A percentile compares a stretch with the other conserved stretches of the same genome.
These are phyloP conservation scores for Botryotinia narcissicola DNA, from an alignment of 2,329 filamentous ascomycete species.

Conservation along the genomic window DNA sequence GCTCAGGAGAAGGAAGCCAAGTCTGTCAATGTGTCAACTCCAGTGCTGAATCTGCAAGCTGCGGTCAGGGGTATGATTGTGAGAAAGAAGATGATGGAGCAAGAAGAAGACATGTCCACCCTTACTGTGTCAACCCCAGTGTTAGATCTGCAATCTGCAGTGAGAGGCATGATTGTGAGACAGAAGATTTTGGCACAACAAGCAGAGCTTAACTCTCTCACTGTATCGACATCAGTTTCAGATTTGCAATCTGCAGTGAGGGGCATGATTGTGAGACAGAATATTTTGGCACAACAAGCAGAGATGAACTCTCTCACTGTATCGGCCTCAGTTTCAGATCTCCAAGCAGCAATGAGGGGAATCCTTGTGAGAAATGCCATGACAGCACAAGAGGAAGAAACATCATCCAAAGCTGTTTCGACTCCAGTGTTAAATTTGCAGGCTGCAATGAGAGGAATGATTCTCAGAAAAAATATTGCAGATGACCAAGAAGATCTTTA, in stretches of 20 bases:
- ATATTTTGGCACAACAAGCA: background rate
- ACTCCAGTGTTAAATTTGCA: slow-evolving; percentile 53
- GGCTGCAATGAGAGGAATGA: slow-evolving; percentile 28
- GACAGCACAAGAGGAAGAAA: slow-evolving; percentile 6
- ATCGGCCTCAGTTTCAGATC: slow-evolving; percentile 51
- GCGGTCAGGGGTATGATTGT: slow-evolving; percentile 43
- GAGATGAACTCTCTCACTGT: slow-evolving; percentile 37
- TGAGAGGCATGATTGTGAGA: slow-evolving; percentile 49
- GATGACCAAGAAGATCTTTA: slow-evolving; percentile 53
- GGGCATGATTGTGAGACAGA: slow-evolving; percentile 48
- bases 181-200: background rate
- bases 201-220: slow-evolving; percentile 17
- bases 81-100: slow-evolving; percentile 40
- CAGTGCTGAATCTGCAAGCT: slow-evolving; percentile 50
- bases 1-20: slow-evolving; percentile 56
- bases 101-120: background rate
- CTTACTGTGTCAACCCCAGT: slow-evolving; percentile 51
- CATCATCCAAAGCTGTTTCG: slow-evolving; percentile 41
- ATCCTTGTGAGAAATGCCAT: slow-evolving; percentile 5
- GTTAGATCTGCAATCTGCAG: slow-evolving; percentile 44
- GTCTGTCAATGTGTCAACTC: slow-evolving; percentile 44
- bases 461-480: slow-evolving; percentile 55
- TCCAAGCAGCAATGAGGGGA: slow-evolving; percentile 38
- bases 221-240: slow-evolving; percentile 51
- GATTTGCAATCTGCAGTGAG: slow-evolving; percentile 42